Base-by-base conservation (phyloP, 2,329 filamentous ascomycete species). In the Daldinia eschscholtzii region DNA sequence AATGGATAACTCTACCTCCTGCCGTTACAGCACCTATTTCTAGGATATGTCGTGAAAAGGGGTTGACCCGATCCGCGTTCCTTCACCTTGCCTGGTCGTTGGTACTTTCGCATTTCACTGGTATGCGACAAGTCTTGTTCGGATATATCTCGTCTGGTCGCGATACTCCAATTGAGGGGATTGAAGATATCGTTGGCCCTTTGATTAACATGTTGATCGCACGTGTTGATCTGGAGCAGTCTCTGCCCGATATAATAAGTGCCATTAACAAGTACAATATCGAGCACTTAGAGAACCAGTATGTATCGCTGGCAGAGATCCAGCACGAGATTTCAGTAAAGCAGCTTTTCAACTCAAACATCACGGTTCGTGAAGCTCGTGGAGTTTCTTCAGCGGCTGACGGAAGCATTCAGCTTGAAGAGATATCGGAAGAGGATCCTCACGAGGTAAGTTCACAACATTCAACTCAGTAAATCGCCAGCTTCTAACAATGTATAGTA, bases 101-200 rank as follows among this genome's bases (percentile, higher is more conserved):
- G 9, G 42, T 48, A n/a, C 20, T 62, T 12, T 26, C n/a, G 33
- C 18, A 26, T 13, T 57, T 41, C 10, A 62, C 60, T 23, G 39
- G 26, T 4, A 15, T 35, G 18, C 15, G 39, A 37, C 35, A 44
- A 9, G 52, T 57, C 9, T 50, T 41, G 13, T 62, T 62, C 26
- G 60, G 60, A 2, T 62, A 62, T 28, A 20, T 62, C 15, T 33
- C 60, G 3, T 33, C 60, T 2, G 60, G 60, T 44, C 60, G 60
- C n/a, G 26, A 62, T 48, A 33, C 42, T 13, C 48, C 48, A 6
- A 35, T 62, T 23, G 26, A 28, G 26, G 50, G 26, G 0, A 41
- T 37, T n/a, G 20, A 62, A 7, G 37, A 62, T n/a, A 26, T 35
- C 3, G 28, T 62, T 5, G 60, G 50, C 4, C 48, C 60, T 2